Evolutionary conservation across 2,329 filamentous ascomycete species (phyloP).

Genomic region (Westerdykella sp.): DNA sequence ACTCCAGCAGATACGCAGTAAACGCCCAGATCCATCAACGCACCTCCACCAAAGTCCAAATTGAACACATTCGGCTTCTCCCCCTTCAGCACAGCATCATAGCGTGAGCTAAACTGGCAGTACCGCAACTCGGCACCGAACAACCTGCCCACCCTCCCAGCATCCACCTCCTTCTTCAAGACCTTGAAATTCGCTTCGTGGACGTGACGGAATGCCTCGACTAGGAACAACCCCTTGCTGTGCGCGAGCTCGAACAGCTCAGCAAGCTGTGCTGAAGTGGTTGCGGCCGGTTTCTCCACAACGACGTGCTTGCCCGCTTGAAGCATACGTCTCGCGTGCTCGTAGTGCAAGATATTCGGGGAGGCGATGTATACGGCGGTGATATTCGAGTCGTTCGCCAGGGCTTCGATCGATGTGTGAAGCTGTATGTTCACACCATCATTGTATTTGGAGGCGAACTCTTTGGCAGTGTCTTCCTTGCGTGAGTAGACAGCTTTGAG

Average conservation of each 20-base stretch:
- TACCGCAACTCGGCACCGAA: constrained; percentile 43
- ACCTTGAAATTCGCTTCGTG: constrained; percentile 47
- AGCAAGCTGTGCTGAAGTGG: constrained; percentile 39
- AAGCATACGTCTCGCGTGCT: constrained; percentile 41
- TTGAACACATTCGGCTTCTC: constrained; percentile 46
- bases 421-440: constrained; percentile 19
- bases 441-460: constrained; percentile 40
- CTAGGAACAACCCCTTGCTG: constrained; percentile 38
- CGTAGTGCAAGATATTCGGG: constrained; percentile 45
- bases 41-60: constrained; percentile 43
- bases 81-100: constrained; percentile 43
- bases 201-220: constrained; percentile 47
- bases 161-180: constrained; percentile 33
- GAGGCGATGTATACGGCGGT: constrained; percentile 46
- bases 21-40: constrained; percentile 45
- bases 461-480: constrained; percentile 37
- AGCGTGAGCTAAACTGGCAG: constrained; percentile 42
- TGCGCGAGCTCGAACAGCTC: constrained; percentile 40
- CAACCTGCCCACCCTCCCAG: constrained; percentile 34
- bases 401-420: constrained; percentile 37
- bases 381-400: constrained; percentile 36
- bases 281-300: constrained; percentile 46
- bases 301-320: constrained; percentile 44
- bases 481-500: constrained; percentile 45
- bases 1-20: constrained; percentile 45